Base-by-base conservation (phyloP, 306 rosid species). In the Trifolium fragiferum region DNA sequence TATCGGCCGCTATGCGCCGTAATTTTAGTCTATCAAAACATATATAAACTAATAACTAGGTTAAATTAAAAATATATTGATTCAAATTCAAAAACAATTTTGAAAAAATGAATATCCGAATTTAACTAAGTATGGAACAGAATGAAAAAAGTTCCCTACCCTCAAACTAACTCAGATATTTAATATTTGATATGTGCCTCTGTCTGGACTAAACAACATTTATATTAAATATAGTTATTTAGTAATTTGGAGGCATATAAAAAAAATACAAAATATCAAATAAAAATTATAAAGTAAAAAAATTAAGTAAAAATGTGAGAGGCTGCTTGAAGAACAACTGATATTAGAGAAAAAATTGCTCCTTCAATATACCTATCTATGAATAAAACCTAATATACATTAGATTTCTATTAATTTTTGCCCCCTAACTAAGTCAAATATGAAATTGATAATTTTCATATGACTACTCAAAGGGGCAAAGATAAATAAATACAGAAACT, bases 391-490 rank as follows among this genome's bases (percentile, higher is more conserved):
- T 18, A 74, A 50, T 74, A 6, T 40, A 65, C 51, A 65, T 65
- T 40, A 65, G 68, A 51, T 32, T 25, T 75, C 33, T 20, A 16
- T 77, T 77, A 6, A 35, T 77, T 2, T 77, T 13, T 44, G 76
- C 81, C 81, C 21, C 76, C 76, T 77, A 77, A 77, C 81, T 77
- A 77, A 77, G 65, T 68, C 70, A 1, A 4, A 4, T 30, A 70
- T 21, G 80, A 70, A 70, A 46, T 33, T 25, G 15, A 19, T 4
- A 0, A 3, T n/a, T 70, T 63, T 12, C 84, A 53, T 54, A 76
- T 4, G 57, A 51, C 77, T 75, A 81, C 80, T 75, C 80, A 81
- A 60, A 69, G 76, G 54, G 83, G 72, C 73, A 60, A n/a, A n/a
- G n/a, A n/a, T 60, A 7, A 0, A 25, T 58, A 13, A 57, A 10